phyloP scores from a whole-genome alignment of 371 early-diverging fungal species.

The Rhizopus sp. region DNA sequence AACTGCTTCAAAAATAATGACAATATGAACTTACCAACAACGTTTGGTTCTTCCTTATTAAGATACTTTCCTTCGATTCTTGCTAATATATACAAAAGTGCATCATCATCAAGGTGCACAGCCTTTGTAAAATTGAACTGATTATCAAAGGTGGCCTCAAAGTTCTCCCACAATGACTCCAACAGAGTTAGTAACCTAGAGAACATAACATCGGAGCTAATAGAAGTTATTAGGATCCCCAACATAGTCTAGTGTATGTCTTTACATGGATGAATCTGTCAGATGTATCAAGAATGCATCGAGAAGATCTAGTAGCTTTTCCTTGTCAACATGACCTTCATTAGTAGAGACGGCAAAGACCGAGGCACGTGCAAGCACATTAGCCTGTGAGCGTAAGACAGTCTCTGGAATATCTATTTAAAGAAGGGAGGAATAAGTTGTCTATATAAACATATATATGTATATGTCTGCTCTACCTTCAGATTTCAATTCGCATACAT shows the following conservation, averaged over 20 bases:
- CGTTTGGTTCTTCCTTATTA: conserved; percentile 29
- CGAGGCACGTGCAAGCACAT: conserved; percentile 34
- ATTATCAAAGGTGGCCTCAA: conserved; percentile 21
- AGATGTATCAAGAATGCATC: conserved; percentile 17
- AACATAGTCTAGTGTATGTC: not conserved
- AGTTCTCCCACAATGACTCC: conserved; percentile 34
- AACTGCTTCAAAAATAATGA: not conserved
- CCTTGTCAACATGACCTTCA: conserved; percentile 11
- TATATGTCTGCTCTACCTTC: conserved; percentile 9
- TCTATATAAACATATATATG: not conserved
- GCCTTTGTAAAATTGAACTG: conserved; percentile 8
- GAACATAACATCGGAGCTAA: conserved; percentile 10
- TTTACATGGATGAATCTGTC: conserved; percentile 24
- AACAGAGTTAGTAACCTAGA: conserved; percentile 24
- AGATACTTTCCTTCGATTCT: conserved; percentile 28
- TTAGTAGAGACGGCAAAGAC: conserved; percentile 27
- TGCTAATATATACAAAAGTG: conserved; percentile 1
- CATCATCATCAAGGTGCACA: conserved; percentile 7
- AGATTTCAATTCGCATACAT: conserved; percentile 25
- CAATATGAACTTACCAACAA: conserved; percentile 23
- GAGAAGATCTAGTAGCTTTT: conserved; percentile 12
- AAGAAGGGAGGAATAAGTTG: not conserved
- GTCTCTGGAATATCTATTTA: conserved; percentile 36
- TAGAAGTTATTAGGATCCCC: not conserved
- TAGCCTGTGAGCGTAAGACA: conserved; percentile 41